Evolutionary conservation across 805 yeast species (phyloP).

Genomic region (Pichia phayaonensis): DNA sequence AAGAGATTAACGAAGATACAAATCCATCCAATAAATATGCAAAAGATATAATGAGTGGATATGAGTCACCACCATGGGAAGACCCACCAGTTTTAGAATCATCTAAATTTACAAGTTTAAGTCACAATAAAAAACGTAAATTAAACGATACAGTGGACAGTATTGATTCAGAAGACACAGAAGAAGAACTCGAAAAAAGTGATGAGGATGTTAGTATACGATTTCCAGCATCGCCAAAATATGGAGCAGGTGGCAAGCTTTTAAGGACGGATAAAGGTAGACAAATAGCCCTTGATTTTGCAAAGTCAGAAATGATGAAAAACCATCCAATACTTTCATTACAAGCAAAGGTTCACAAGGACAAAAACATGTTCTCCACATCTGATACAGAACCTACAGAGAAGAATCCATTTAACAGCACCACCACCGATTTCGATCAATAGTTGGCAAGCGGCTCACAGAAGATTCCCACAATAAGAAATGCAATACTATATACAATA

Average conservation of each 20-base stretch:
- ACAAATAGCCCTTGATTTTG: slow-evolving; percentile 22
- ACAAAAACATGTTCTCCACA: background rate
- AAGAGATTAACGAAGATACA: background rate
- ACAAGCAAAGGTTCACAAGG: slow-evolving; percentile 1
- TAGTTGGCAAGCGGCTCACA: too few species aligned
- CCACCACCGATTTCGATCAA: background rate
- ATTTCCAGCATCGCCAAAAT: slow-evolving; percentile 42
- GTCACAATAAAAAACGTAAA: slow-evolving; percentile 4
- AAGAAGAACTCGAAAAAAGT: background rate
- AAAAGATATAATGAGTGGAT: slow-evolving; percentile 13
- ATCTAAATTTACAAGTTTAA: slow-evolving; percentile 9
- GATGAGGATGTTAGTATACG: slow-evolving; percentile 22
- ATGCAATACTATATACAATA: too few species aligned
- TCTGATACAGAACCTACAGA: background rate
- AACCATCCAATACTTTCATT: slow-evolving; percentile 20
- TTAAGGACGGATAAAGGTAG: slow-evolving; percentile 24
- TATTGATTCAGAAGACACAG: slow-evolving; percentile 1
- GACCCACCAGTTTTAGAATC: slow-evolving; percentile 26
- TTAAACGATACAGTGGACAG: background rate
- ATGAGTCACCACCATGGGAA: slow-evolving; percentile 30
- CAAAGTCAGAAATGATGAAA: slow-evolving; percentile 19
- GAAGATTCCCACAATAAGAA: background rate
- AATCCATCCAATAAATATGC: slow-evolving; percentile 7
- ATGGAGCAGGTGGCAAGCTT: slow-evolving; percentile 32
- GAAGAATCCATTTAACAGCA: background rate